Evolutionary conservation across 768 basidiomycete species (phyloP).

Genomic region (Podaxis sp.): DNA sequence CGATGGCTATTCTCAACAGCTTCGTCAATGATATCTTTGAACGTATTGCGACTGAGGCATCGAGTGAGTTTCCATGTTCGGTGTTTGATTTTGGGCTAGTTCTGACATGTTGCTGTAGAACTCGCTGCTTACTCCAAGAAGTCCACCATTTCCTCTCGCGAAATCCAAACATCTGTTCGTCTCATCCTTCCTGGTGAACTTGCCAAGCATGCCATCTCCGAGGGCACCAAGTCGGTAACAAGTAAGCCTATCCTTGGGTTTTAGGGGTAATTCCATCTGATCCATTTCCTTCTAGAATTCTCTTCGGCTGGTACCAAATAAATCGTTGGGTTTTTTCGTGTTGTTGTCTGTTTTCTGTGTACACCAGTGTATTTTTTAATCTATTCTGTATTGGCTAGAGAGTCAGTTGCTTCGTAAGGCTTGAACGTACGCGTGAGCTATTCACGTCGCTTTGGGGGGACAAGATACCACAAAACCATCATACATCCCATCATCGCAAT

Average conservation of each 20-base stretch:
- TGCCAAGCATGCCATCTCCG: slow-evolving; percentile 97
- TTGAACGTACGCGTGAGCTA: neutral
- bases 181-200: slow-evolving; percentile 96
- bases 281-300: slow-evolving; percentile 9
- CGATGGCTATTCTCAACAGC: slow-evolving; percentile 88
- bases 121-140: slow-evolving; percentile 98
- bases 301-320: slow-evolving; percentile 19
- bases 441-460: slow-evolving; percentile 27
- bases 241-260: slow-evolving; percentile 34
- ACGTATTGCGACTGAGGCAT: slow-evolving; percentile 86
- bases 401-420: neutral
- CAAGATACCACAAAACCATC: slow-evolving; percentile 54
- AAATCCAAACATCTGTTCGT: slow-evolving; percentile 95
- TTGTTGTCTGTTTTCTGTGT: slow-evolving; percentile 1
- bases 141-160: slow-evolving; percentile 96
- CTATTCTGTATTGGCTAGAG: slow-evolving; percentile 6
- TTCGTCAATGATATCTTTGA: slow-evolving; percentile 96
- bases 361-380: slow-evolving; percentile 15
- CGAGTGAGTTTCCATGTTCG: slow-evolving; percentile 49
- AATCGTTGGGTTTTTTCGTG: neutral
- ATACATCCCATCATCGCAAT: slow-evolving; percentile 61
- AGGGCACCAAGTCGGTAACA: slow-evolving; percentile 69
- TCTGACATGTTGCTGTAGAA: slow-evolving; percentile 41
- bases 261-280: neutral
- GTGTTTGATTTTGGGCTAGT: slow-evolving; percentile 62